Evolutionary conservation across 225 moss, liverwort and hornwort species (phyloP).

Genomic region (Bryoerythrophyllum caledonicum): DNA sequence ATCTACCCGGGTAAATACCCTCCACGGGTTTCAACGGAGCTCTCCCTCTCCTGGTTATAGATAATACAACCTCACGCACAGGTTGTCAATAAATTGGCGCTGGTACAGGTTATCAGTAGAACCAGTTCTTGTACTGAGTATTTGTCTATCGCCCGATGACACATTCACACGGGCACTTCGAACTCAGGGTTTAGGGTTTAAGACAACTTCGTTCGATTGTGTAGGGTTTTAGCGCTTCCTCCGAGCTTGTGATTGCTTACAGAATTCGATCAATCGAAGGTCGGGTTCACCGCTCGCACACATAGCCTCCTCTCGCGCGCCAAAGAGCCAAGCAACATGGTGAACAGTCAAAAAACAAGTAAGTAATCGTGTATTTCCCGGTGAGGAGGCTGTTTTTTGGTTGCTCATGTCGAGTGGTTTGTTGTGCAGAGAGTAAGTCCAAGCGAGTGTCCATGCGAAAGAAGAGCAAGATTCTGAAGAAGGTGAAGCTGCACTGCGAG

Average conservation of each 20-base stretch:
- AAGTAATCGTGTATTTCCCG: background rate
- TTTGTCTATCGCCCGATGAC: too few relatives aligned
- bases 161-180: too few relatives aligned
- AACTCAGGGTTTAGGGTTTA: too few relatives aligned
- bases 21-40: too few relatives aligned
- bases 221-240: background rate
- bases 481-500: constrained; percentile 94
- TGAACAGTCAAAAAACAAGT: constrained; percentile 49
- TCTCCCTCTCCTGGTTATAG: too few relatives aligned
- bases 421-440: constrained; percentile 86
- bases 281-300: background rate
- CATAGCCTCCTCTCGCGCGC: background rate
- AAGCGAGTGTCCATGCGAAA: constrained; percentile 87
- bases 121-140: too few relatives aligned
- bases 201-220: too few relatives aligned
- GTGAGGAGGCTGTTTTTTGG: background rate
- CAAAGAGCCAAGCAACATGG: constrained; percentile 30
- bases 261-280: background rate
- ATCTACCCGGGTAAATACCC: too few relatives aligned
- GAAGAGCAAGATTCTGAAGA: constrained; percentile 93
- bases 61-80: too few relatives aligned
- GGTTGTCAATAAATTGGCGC: too few relatives aligned
- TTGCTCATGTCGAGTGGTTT: background rate
- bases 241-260: background rate
- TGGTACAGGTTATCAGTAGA: too few relatives aligned